A percentile compares a stretch with the other conserved stretches of the same genome.
These are phyloP conservation scores for Boletus reticulatus DNA, from an alignment of 768 basidiomycete genomes.

Conservation along the genomic window DNA sequence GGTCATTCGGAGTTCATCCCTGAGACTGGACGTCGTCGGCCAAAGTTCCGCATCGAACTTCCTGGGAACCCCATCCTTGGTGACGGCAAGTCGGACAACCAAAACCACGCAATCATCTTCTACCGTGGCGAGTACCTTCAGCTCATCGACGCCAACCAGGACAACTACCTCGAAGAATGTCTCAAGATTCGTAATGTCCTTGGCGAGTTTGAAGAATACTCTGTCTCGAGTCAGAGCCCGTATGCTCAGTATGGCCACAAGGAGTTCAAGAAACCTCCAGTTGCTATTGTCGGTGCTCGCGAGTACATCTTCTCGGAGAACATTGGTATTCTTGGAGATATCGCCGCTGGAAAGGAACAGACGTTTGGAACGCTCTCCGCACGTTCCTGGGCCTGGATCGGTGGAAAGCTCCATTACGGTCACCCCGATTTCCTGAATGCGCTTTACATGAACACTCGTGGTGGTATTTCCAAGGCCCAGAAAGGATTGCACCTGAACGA, in stretches of 20 bases:
- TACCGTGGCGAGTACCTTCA: constrained; percentile 99
- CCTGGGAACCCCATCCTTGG: constrained; percentile 99
- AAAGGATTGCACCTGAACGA: constrained; percentile 99
- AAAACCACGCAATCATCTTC: constrained; percentile 99
- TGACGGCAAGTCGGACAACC: constrained; percentile 99
- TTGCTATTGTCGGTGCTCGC: constrained; percentile 97
- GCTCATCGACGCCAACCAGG: constrained; percentile 99
- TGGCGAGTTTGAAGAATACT: constrained; percentile 94
- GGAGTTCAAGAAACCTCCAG: constrained; percentile 84
- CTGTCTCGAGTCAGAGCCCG: constrained; percentile 81
- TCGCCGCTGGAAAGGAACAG: constrained; percentile 99
- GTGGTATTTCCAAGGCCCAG: constrained; percentile 98
- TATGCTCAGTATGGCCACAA: constrained; percentile 89
- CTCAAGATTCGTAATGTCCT: constrained; percentile 99
- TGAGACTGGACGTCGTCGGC: constrained; percentile 82
- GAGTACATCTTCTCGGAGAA: constrained; percentile 99
- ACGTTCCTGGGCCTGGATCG: constrained; percentile 93
- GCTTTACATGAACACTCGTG: constrained; percentile 96
- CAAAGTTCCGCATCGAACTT: constrained; percentile 98
- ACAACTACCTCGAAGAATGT: constrained; percentile 99
- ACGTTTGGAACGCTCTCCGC: constrained; percentile 99
- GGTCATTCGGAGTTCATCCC: constrained; percentile 95
- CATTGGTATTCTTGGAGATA: constrained; percentile 97
- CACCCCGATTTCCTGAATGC: constrained; percentile 99
- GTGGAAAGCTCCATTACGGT: constrained; percentile 98